Evolutionary conservation across 306 rosid genomes (phyloP), one percentile per base, ranked within the genome.

Genomic region (Ochetophila trinervis): DNA sequence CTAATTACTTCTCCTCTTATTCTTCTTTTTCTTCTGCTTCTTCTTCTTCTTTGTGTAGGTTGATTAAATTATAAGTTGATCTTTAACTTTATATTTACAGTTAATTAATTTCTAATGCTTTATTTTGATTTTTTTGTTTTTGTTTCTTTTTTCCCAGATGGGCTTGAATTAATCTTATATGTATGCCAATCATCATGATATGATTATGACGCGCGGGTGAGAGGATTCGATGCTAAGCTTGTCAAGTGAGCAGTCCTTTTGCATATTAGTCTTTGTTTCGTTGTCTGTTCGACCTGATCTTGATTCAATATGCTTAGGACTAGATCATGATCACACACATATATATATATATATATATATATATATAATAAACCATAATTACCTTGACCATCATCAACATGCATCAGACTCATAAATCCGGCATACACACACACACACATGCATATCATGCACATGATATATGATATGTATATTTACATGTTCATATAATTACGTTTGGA

Each of bases 211-310:
- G 18, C 12, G 17, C 56, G 75, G 80, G 75, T 75, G 80, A 75
- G 80, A 69, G 56, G 30, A 64, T 27, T 76, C 72, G 62, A 30
- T 76, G 76, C 75, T 65, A 40, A 51, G 57, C 76, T 76, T 69
- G 75, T 76, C 72, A 76, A 76, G 19, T 76, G 76, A 69, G 34
- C 58, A 76, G 80, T 52, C 58, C 36, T 65, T 58, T 27, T 34
- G 78, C 80, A 16, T 52, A 58, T 57, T 24, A 76, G 30, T 48
- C 80, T 64, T 69, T 8, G 80, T 52, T 60, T 76, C 80, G 55
- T 76, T 76, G 80, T 76, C 80, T 76, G 80, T 76, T 76, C 76
- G 80, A 69, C 80, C 80, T 76, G 69, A 71, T 40, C n/a, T 5
- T 49, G 14, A 1, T 8, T 15, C 14, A n/a, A n/a, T n/a, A n/a